These are phyloP conservation scores for Straminergon stramineum DNA, from an alignment of 225 moss, liverwort and hornwort genomes.

Conservation along the genomic window DNA sequence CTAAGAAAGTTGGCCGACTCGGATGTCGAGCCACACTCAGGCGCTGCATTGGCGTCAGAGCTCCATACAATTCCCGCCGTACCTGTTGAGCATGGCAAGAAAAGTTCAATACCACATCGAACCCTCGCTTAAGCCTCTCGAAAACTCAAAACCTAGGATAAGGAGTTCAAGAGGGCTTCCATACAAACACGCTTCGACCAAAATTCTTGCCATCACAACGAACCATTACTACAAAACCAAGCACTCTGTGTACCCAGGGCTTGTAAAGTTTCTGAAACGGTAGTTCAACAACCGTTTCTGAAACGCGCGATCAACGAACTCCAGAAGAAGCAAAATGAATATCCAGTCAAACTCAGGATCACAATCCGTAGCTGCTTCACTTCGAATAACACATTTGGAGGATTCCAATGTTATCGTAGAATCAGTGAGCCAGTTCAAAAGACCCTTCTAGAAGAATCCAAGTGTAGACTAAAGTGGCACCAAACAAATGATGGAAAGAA, in stretches of 20 bases:
- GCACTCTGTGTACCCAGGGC: background rate
- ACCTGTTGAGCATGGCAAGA: slow-evolving; percentile 40
- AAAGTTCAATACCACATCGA: background rate
- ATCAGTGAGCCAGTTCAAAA: background rate
- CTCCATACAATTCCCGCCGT: slow-evolving; percentile 78
- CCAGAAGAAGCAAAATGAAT: background rate
- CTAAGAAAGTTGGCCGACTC: slow-evolving; percentile 91
- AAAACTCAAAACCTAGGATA: background rate
- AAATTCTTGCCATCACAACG: background rate
- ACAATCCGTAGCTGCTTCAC: background rate
- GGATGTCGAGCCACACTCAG: slow-evolving; percentile 97
- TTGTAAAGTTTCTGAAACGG: background rate
- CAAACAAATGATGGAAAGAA: background rate
- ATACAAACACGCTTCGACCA: background rate
- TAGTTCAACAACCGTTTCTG: background rate
- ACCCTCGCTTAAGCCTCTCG: background rate
- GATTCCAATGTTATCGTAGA: background rate
- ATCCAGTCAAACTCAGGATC: background rate
- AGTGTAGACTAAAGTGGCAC: background rate
- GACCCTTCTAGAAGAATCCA: background rate
- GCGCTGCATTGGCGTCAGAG: slow-evolving; percentile 88
- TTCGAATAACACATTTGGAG: background rate
- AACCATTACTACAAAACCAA: background rate
- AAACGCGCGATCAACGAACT: background rate
- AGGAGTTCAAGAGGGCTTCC: background rate